These are phyloP conservation scores for Cyclocybe cylindracea DNA, from an alignment of 768 basidiomycete genomes.

Conservation along the genomic window DNA sequence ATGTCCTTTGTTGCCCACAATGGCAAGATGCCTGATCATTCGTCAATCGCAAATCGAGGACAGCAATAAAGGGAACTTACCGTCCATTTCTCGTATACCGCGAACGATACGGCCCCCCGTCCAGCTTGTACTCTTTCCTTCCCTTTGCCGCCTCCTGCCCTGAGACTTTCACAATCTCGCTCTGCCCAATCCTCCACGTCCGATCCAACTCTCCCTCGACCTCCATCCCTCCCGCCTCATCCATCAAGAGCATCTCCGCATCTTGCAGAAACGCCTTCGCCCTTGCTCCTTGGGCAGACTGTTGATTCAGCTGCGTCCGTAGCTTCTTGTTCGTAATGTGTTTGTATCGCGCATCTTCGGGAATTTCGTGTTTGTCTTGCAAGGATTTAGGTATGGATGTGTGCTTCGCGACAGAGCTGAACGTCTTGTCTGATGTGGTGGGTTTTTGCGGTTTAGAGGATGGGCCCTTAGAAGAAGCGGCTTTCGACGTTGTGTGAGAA, in stretches of 20 bases:
- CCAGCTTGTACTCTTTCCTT: constrained; percentile 76
- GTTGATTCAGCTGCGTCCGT: constrained; percentile 63
- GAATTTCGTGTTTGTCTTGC: constrained; percentile 46
- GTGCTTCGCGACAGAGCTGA: constrained; percentile 54
- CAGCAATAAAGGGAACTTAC: constrained; percentile 33
- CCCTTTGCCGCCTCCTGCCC: constrained; percentile 78
- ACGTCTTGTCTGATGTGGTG: constrained; percentile 46
- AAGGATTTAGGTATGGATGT: constrained; percentile 74
- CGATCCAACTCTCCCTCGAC: constrained; percentile 80
- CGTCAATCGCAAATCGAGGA: background rate
- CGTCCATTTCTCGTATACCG: constrained; percentile 92
- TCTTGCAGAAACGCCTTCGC: constrained; percentile 64
- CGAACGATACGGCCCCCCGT: constrained; percentile 82
- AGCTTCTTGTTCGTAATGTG: constrained; percentile 79
- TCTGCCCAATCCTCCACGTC: constrained; percentile 88
- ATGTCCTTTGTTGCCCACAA: constrained; percentile 82
- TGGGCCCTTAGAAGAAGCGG: constrained; percentile 14
- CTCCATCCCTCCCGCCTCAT: constrained; percentile 73
- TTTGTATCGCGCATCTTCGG: constrained; percentile 48
- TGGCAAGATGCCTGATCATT: constrained; percentile 71
- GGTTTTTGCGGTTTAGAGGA: constrained; percentile 27
- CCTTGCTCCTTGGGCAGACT: constrained; percentile 63
- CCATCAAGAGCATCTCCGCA: constrained; percentile 68
- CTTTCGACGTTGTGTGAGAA: constrained; percentile 14
- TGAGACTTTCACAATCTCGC: constrained; percentile 66